These are phyloP conservation scores for Sugiyamaella lignohabitans DNA, from an alignment of 805 yeast species.

Conservation along the genomic window DNA sequence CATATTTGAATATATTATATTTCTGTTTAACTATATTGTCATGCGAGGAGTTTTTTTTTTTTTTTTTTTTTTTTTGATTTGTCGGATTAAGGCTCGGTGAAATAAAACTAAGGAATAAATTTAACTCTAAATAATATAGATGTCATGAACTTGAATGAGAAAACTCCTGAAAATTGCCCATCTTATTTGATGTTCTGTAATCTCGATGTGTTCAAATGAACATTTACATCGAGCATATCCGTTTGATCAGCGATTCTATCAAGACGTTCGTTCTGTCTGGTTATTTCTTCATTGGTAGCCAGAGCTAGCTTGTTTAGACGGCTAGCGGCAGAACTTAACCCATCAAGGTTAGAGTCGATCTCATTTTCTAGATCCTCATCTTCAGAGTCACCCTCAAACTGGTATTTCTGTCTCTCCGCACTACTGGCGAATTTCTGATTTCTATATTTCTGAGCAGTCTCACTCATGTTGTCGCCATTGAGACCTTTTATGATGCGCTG, in stretches of 20 bases:
- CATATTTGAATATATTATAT: too few species aligned
- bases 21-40: too few species aligned
- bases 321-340: constrained; percentile 59
- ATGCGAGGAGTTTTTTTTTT: background rate
- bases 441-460: constrained; percentile 28
- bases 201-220: constrained; percentile 68
- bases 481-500: constrained; percentile 55
- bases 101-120: background rate
- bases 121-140: too few species aligned
- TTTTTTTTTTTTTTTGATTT: too few species aligned
- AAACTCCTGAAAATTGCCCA: too few species aligned
- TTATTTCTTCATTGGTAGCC: constrained; percentile 69
- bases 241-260: constrained; percentile 76
- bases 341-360: constrained; percentile 74
- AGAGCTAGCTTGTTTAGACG: constrained; percentile 68
- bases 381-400: constrained; percentile 84
- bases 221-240: constrained; percentile 74
- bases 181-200: constrained; percentile 37
- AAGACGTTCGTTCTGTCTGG: constrained; percentile 68
- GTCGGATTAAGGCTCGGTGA: too few species aligned
- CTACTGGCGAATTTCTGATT: constrained; percentile 11
- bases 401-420: constrained; percentile 57
- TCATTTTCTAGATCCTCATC: constrained; percentile 91
- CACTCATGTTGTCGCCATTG: constrained; percentile 29
- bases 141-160: too few species aligned